Conservation (phyloP, 768 basidiomycete genomes). For the Lactarius evosmus region DNA sequence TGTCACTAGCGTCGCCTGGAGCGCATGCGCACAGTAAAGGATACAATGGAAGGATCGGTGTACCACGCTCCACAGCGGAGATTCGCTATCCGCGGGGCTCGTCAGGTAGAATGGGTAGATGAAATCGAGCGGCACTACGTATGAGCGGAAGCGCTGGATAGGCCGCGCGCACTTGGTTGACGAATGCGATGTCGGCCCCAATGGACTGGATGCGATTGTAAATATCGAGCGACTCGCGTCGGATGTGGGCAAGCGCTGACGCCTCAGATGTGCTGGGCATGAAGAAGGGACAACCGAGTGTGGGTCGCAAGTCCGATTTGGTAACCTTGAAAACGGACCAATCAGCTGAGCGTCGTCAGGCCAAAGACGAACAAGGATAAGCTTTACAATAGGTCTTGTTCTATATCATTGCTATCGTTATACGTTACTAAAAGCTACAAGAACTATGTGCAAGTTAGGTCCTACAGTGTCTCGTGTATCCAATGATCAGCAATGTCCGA, state of each 20-base stretch:
- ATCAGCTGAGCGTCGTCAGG: background rate
- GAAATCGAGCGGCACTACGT: slow-evolving; percentile 40
- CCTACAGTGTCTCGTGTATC: background rate
- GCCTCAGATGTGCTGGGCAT: slow-evolving; percentile 15
- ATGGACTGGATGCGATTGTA: slow-evolving; percentile 90
- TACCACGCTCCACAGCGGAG: slow-evolving; percentile 96
- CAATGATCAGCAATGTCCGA: background rate
- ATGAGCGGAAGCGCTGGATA: slow-evolving; percentile 54
- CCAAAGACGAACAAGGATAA: background rate
- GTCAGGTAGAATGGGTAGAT: slow-evolving; percentile 1
- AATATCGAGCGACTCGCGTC: slow-evolving; percentile 69
- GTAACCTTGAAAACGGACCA: background rate
- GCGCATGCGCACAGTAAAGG: slow-evolving; percentile 11
- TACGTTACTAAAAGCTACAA: background rate
- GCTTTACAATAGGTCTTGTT: background rate
- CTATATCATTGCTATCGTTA: background rate
- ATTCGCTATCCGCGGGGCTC: slow-evolving; percentile 55
- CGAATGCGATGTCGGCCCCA: slow-evolving; percentile 69
- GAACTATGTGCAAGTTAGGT: background rate
- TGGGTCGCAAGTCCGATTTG: background rate
- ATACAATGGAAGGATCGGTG: slow-evolving; percentile 62
- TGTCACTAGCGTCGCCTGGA: slow-evolving; percentile 26
- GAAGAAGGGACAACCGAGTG: background rate
- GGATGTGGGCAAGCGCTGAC: slow-evolving; percentile 47
- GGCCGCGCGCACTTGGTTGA: slow-evolving; percentile 48